Evolutionary conservation across 2,329 filamentous ascomycete genomes (phyloP), one percentile per base, ranked within the genome.

Genomic region (Fusarium protoensiforme): DNA sequence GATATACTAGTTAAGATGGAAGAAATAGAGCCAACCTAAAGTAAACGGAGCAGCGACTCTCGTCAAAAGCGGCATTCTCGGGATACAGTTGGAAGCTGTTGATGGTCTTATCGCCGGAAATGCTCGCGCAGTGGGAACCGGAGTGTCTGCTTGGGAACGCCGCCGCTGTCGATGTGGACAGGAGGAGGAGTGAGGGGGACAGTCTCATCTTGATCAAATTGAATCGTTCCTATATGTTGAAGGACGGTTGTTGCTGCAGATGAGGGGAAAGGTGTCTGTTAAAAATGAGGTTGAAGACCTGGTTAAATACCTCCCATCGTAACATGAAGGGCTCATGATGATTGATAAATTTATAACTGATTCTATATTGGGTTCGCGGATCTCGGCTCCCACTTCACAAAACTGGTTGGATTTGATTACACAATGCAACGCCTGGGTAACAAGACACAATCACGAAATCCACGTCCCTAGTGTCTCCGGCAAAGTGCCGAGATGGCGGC

Each of bases 21-120:
- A 22, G 13, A 7, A 31, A 7, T 1, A 24, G 16, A 24, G 16
- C 56, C 27, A 4, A 64, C 67, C 67, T 69, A 1, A 66, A 39
- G 20, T 69, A 69, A 0, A 67, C 6, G 24, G 67, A 13, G n/a
- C 67, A 69, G 7, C 58, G 64, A 2, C 67, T 65, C 5, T 65
- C 67, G n/a, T 69, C 67, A 48, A 69, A 69, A 7, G 46, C 57
- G 4, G 33, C 64, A 11, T 69, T 69, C 5, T 69, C 67, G 0
- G 67, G 67, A 4, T 69, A 69, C 5, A 69, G 13, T 3, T 69
- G 67, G 31, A 54, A 33, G 4, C 51, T 54, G n/a, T 24, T 31
- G 31, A 54, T 54, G 31, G 51, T 54, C n/a, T 33, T 33, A 16
- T 54, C 51, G 2, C 51, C 51, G 14, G 51, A 54, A 35, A 54